Percentiles rank a stretch among this genome's conserved stretches.
These are phyloP conservation scores for Kwoniella sp. DNA, from an alignment of 768 basidiomycete species.

Conservation along the genomic window DNA sequence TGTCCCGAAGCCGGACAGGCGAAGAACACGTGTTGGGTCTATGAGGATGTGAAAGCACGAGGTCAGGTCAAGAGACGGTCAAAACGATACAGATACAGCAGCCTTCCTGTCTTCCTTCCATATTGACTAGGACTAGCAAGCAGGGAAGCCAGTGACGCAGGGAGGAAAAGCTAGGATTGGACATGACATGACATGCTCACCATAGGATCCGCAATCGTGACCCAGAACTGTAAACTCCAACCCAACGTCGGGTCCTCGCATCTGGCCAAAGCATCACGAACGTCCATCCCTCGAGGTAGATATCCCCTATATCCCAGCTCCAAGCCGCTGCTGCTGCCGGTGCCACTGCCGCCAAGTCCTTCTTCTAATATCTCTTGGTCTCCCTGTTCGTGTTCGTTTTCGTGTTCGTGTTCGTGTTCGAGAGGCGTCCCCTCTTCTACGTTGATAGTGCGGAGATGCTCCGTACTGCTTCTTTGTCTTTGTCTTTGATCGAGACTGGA, in stretches of 20 bases:
- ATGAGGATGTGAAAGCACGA: too few species aligned
- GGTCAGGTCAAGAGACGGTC: too few species aligned
- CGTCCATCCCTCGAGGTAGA: conserved; percentile 39
- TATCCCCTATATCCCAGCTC: conserved; percentile 22
- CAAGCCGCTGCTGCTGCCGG: conserved; percentile 2
- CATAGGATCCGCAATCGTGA: conserved; percentile 87
- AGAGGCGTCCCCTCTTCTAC: background rate
- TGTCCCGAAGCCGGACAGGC: conserved; percentile 77
- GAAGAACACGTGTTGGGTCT: conserved; percentile 71
- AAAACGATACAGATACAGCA: too few species aligned
- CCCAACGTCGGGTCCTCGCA: conserved; percentile 48
- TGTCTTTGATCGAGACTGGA: background rate
- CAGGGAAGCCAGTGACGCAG: too few species aligned
- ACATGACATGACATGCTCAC: conserved; percentile 59
- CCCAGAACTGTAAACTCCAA: conserved; percentile 69
- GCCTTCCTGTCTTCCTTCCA: too few species aligned
- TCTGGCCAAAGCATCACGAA: conserved; percentile 36
- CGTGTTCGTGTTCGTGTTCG: too few species aligned
- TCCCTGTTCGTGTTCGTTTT: background rate
- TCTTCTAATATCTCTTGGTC: background rate
- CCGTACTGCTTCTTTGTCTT: background rate
- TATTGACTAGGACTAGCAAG: too few species aligned
- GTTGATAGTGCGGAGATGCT: background rate
- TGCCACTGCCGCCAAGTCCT: conserved; percentile 1
- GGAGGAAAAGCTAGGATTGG: background rate